Conservation (phyloP, 805 yeast species). For the Vanderwaltozyma tropicalis region DNA sequence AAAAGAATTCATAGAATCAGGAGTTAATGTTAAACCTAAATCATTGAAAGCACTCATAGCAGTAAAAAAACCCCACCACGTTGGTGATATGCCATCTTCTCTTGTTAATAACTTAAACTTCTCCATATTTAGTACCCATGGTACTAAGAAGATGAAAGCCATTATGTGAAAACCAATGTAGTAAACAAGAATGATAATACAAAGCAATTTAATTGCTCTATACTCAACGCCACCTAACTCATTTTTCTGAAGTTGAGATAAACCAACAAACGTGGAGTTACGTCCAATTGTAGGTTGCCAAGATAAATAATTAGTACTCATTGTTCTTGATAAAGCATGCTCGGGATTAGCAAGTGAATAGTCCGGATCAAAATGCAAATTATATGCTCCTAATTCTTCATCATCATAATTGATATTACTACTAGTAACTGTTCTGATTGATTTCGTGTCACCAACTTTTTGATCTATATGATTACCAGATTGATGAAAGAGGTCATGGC, state of each 20-base stretch:
- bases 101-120: slow-evolving; percentile 37
- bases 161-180: slow-evolving; percentile 68
- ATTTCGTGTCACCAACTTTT: neutral
- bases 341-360: slow-evolving; percentile 5
- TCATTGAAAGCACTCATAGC: slow-evolving; percentile 75
- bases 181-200: slow-evolving; percentile 52
- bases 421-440: neutral
- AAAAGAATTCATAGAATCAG: slow-evolving; percentile 69
- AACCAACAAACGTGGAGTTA: slow-evolving; percentile 79
- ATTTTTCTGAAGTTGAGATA: slow-evolving; percentile 75
- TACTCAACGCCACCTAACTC: slow-evolving; percentile 98
- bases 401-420: neutral
- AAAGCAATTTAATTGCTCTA: slow-evolving; percentile 70
- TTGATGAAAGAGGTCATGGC: neutral
- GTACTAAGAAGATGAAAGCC: slow-evolving; percentile 42
- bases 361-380: slow-evolving; percentile 19
- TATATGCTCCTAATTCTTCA: slow-evolving; percentile 29
- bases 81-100: slow-evolving; percentile 53
- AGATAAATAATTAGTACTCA: slow-evolving; percentile 63
- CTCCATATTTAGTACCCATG: slow-evolving; percentile 44
- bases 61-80: slow-evolving; percentile 93
- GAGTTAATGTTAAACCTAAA: slow-evolving; percentile 72
- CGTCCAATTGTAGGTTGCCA: slow-evolving; percentile 90
- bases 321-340: slow-evolving; percentile 21
- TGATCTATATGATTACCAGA: neutral